Conservation (phyloP, 163 green algal species). For the Chlamydomonas reinhardtii region DNA sequence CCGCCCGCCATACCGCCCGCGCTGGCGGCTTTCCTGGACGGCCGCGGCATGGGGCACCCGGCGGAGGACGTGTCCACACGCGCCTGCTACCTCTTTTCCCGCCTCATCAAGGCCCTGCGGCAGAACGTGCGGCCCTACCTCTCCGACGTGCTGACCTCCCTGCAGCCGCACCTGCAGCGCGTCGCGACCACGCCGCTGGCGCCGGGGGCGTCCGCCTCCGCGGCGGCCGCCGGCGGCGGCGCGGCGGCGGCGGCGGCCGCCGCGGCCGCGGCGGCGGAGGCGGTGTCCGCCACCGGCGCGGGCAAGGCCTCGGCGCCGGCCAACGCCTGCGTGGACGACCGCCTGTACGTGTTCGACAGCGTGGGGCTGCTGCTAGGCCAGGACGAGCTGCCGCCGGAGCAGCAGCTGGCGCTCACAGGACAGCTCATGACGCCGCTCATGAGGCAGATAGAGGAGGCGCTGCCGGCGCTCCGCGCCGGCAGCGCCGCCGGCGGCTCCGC, state of each 20-base stretch:
- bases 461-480: conserved; percentile 35
- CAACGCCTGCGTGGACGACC: conserved; percentile 78
- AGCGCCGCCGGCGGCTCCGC: background rate
- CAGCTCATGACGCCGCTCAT: conserved; percentile 80
- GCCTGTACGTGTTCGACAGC: conserved; percentile 94
- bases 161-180: conserved; percentile 77
- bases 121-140: conserved; percentile 72
- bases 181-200: conserved; percentile 70
- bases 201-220: conserved; percentile 1
- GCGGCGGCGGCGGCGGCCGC: background rate
- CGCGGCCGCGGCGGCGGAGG: conserved; percentile 8
- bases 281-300: background rate
- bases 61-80: conserved; percentile 74
- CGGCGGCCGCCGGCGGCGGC: background rate
- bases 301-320: conserved; percentile 16
- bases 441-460: conserved; percentile 64
- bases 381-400: conserved; percentile 77
- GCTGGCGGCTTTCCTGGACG: conserved; percentile 82
- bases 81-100: conserved; percentile 94
- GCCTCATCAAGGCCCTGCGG: conserved; percentile 86
- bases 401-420: conserved; percentile 76
- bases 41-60: conserved; percentile 83
- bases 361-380: conserved; percentile 88
- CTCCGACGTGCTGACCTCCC: conserved; percentile 66
- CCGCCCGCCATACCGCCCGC: conserved; percentile 60